Percentiles rank a stretch among this genome's conserved stretches.
phyloP scores from a whole-genome alignment of 2,329 filamentous ascomycete genomes.

The Fusarium nanum region DNA sequence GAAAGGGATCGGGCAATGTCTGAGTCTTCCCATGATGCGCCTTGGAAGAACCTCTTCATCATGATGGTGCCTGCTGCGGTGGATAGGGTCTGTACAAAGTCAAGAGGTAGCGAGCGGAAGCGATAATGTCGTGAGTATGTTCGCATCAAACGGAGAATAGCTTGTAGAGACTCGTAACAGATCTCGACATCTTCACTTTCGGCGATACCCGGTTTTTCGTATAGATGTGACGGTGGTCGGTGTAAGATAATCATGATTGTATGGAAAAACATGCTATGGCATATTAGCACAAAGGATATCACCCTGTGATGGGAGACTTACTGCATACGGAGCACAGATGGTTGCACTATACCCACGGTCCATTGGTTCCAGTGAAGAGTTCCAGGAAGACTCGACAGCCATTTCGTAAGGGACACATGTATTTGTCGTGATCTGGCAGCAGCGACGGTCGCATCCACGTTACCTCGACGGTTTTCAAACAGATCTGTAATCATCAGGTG shows the following conservation, averaged over 20 bases:
- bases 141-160: slow-evolving; percentile 58
- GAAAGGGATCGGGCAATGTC: slow-evolving; percentile 63
- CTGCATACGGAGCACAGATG: slow-evolving; percentile 61
- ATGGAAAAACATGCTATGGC: slow-evolving; percentile 58
- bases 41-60: slow-evolving; percentile 59
- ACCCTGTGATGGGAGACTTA: slow-evolving; percentile 37
- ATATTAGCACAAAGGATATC: slow-evolving; percentile 29
- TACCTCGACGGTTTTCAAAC: slow-evolving; percentile 60
- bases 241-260: slow-evolving; percentile 65
- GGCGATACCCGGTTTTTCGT: slow-evolving; percentile 54
- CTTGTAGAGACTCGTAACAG: slow-evolving; percentile 61
- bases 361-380: slow-evolving; percentile 64
- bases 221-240: slow-evolving; percentile 58
- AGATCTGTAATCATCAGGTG: slow-evolving; percentile 63
- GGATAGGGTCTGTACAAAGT: slow-evolving; percentile 62
- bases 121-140: slow-evolving; percentile 59
- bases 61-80: slow-evolving; percentile 60
- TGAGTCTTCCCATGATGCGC: slow-evolving; percentile 54
- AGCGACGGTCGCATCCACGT: slow-evolving; percentile 55
- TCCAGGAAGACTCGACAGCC: slow-evolving; percentile 59
- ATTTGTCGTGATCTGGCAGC: slow-evolving; percentile 58
- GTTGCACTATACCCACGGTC: slow-evolving; percentile 59
- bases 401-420: slow-evolving; percentile 60
- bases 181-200: slow-evolving; percentile 60
- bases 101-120: slow-evolving; percentile 57